Evolutionary conservation across 768 basidiomycete genomes (phyloP).

Genomic region (Cystoderma amianthinum): DNA sequence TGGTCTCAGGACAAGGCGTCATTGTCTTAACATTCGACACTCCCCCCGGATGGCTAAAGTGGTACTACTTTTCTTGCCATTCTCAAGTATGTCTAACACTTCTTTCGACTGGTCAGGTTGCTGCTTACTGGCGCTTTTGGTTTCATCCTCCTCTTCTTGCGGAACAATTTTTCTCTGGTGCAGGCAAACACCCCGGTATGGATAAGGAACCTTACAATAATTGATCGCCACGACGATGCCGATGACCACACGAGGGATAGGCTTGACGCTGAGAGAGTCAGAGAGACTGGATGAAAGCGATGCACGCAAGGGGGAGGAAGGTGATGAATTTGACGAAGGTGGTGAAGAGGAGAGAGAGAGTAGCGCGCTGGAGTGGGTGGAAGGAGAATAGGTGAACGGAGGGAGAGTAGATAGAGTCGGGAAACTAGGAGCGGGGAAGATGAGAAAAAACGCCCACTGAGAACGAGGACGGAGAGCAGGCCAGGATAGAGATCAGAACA

Average conservation of each 20-base stretch:
- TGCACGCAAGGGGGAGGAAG: conserved; percentile 60
- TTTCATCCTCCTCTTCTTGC: conserved; percentile 4
- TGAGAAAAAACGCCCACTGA: conserved; percentile 39
- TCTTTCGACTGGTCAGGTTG: conserved; percentile 9
- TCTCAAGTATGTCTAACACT: conserved; percentile 33
- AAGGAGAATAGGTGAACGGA: conserved; percentile 31
- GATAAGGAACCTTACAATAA: conserved; percentile 59
- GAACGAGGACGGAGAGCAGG: conserved; percentile 42
- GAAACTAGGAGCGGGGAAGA: conserved; percentile 27
- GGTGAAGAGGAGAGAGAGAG: conserved; percentile 48
- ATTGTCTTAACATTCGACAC: background rate
- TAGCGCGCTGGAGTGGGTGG: conserved; percentile 58
- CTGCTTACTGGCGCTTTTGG: conserved; percentile 9
- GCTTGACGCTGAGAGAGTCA: conserved; percentile 50
- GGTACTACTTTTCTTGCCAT: conserved; percentile 34
- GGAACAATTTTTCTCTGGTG: too few relatives aligned
- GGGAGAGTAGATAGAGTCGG: conserved; percentile 22
- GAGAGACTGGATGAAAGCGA: conserved; percentile 70
- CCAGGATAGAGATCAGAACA: conserved; percentile 68
- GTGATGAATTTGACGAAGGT: conserved; percentile 62
- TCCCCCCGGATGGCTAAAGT: conserved; percentile 2
- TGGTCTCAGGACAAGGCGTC: conserved; percentile 3
- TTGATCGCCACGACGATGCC: conserved; percentile 70
- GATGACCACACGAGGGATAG: conserved; percentile 82
- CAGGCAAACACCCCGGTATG: conserved; percentile 35